Conservation (phyloP, 208 protist species). For the Leishmania braziliensis region DNA sequence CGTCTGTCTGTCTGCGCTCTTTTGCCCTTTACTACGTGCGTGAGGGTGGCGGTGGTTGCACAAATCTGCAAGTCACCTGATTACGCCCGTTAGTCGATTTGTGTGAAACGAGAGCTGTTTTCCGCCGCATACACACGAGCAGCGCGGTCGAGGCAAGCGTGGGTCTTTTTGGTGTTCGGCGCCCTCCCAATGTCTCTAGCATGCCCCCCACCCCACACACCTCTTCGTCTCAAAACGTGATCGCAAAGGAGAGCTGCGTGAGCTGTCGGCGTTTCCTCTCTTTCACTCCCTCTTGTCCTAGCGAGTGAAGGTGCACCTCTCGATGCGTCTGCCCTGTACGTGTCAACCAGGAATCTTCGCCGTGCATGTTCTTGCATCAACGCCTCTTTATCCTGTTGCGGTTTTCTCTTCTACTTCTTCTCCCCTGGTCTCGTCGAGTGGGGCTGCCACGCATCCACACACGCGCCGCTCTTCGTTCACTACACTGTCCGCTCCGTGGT, state of each 20-base stretch:
- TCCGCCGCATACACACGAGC: neutral
- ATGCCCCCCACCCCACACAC: neutral
- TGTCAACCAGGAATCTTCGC: neutral
- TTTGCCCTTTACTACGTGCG: neutral
- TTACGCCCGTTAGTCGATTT: too few relatives aligned
- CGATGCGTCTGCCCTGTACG: neutral
- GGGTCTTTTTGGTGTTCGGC: neutral
- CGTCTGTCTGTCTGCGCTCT: neutral
- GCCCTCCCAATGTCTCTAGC: neutral
- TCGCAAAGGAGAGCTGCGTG: neutral
- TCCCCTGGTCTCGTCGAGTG: neutral
- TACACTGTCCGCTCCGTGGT: neutral
- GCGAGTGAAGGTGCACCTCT: neutral
- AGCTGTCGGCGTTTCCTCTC: neutral
- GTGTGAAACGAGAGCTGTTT: neutral
- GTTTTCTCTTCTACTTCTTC: neutral
- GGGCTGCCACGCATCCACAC: neutral
- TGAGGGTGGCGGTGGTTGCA: neutral
- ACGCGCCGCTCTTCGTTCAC: neutral
- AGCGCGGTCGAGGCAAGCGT: neutral
- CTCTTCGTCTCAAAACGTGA: neutral
- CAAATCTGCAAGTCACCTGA: neutral
- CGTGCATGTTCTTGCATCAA: neutral
- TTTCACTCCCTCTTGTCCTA: neutral
- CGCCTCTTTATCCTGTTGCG: neutral